Evolutionary conservation across 495 filamentous ascomycete species (phyloP), one percentile per base, ranked within the genome.

Genomic region (Aspergillus leporis): DNA sequence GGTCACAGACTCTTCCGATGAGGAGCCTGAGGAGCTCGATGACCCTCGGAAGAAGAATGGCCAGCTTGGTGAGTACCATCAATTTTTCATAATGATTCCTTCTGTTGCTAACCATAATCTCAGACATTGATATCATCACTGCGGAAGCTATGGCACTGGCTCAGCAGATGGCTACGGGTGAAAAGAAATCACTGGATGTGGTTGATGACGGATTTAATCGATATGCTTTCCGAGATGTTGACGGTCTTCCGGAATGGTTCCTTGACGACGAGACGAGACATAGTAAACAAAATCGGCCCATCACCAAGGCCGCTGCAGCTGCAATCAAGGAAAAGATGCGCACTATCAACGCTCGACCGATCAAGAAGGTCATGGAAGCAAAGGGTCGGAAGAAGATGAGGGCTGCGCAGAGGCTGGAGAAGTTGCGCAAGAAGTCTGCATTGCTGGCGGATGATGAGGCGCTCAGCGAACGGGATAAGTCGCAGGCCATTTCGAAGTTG

Each of bases 91-190:
- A 52, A 51, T 45, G 14, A 31, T 19, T 52, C 9, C 1, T 18
- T 53, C 1, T 45, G 9, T 51, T 65, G 60, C 73, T 81, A 67
- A 78, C 59, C 51, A 41, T 56, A 23, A n/a, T 61, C 73, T 19
- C 60, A 86, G 92, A 96, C 62, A 97, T 99, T 77, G 90, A 97
- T 71, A 97, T 99, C 66, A 94, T 98, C 64, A 99, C 94, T 9
- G 94, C 93, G 19, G 95, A 99, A 78, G 94, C 94, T 58, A 99
- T 99, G 94, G 92, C 91, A 8, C 81, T 99, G n/a, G 94, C 94
- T 2, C 94, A 98, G 56, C 83, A 90, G 66, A 85, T 99, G 57
- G 94, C 92, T 22, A 88, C 86, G 0, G 95, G 95, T 22, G 81
- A 94, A 66, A 93, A 87, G 69, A 88, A 87, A 10, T 85, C 81